Evolutionary conservation across 2,329 filamentous ascomycete species (phyloP), one percentile per base, ranked within the genome.

Genomic region (Phyllosticta capitalensis): DNA sequence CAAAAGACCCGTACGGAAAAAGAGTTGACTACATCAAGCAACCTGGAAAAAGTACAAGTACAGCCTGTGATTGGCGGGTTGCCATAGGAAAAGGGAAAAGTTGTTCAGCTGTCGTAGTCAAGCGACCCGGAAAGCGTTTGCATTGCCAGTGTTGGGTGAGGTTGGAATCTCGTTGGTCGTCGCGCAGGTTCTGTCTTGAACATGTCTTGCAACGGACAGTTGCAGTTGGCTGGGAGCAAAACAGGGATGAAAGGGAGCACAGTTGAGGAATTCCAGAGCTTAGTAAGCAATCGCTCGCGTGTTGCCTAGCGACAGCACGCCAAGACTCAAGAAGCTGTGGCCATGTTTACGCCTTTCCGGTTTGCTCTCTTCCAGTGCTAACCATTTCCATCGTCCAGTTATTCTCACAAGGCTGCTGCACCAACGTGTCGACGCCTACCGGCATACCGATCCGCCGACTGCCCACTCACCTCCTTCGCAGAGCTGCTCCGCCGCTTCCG

Each of bases 321-420:
- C 56, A 59, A 54, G 52, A 51, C 10, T 14, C 7, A 9, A 26
- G 28, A 28, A 54, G 56, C 56, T 59, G 56, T 50, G 56, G 56
- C 56, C 56, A 59, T 59, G 56, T 59, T 59, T 59, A 59, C 56
- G 22, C 28, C 49, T 45, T 45, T 14, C 20, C 19, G 20, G 2
- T 30, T 38, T 38, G 14, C 10, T 52, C 55, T 12, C 49, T 38
- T 20, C 49, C 49, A 28, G 28, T 51, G 30, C 22, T 24, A 24
- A 20, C 38, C 38, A 33, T 22, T n/a, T 54, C 56, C 56, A 54
- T 26, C 52, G 38, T 54, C 24, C 38, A 17, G 30, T n/a, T n/a
- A 45, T n/a, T 21, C 56, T 19, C 21, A 30, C 21, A 54, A n/a
- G n/a, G 38, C 38, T n/a, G 38, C 12, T 45, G 38, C 38, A 45